phyloP scores from a whole-genome alignment of 805 yeast genomes.

The Ogataea degrootiae region DNA sequence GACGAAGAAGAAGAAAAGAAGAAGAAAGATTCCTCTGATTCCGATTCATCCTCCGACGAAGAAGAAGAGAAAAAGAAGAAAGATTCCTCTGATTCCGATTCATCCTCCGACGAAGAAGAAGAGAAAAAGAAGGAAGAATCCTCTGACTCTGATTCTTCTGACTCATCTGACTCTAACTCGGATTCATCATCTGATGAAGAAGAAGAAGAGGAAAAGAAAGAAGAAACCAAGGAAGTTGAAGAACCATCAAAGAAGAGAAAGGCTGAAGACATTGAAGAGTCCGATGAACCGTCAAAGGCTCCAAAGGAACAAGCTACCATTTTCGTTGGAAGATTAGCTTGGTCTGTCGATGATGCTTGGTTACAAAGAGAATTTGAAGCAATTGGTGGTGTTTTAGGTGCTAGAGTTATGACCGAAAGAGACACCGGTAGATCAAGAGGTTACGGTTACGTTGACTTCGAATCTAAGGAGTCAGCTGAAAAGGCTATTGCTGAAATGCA shows the following conservation, averaged over 20 bases:
- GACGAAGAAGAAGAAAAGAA: slow-evolving; percentile 20
- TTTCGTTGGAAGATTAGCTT: slow-evolving; percentile 95
- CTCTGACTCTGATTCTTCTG: slow-evolving; percentile 13
- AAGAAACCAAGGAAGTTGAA: slow-evolving; percentile 1
- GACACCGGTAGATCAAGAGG: slow-evolving; percentile 85
- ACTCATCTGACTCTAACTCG: slow-evolving; percentile 14
- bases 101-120: slow-evolving; percentile 14
- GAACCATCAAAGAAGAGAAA: slow-evolving; percentile 36
- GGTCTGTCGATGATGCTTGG: slow-evolving; percentile 97
- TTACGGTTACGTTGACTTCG: slow-evolving; percentile 96
- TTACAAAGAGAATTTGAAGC: slow-evolving; percentile 80
- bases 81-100: slow-evolving; percentile 17
- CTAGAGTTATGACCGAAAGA: slow-evolving; percentile 93
- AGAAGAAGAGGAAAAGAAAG: slow-evolving; percentile 8
- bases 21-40: slow-evolving; percentile 19
- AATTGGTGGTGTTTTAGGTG: slow-evolving; percentile 74
- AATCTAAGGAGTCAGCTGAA: slow-evolving; percentile 69
- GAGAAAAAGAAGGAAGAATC: slow-evolving; percentile 10
- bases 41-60: slow-evolving; percentile 23
- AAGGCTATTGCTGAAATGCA: slow-evolving; percentile 80
- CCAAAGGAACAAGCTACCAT: slow-evolving; percentile 74
- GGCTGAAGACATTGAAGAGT: slow-evolving; percentile 35
- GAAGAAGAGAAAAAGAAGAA: slow-evolving; percentile 21
- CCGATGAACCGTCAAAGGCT: slow-evolving; percentile 48
- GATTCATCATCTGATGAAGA: slow-evolving; percentile 17